phyloP scores from a whole-genome alignment of 2,329 filamentous ascomycete genomes.

The Gyromitra esculenta region DNA sequence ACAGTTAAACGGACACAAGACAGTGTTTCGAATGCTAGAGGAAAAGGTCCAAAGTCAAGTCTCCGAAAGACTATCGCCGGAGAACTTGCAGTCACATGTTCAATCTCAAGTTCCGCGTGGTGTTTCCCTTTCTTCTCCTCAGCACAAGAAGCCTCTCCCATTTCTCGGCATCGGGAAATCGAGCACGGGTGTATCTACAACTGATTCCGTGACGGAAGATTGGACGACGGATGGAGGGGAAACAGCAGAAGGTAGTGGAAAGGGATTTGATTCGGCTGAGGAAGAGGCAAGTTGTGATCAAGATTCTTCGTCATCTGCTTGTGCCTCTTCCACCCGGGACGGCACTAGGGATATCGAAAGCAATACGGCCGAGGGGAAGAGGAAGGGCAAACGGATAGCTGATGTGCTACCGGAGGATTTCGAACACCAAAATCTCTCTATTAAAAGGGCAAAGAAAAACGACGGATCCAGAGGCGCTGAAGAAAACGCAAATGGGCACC shows the following conservation, averaged over 20 bases:
- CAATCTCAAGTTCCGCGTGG: too few species aligned
- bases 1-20: background rate
- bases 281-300: background rate
- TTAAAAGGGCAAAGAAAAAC: background rate
- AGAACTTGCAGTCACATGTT: too few species aligned
- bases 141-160: too few species aligned
- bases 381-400: background rate
- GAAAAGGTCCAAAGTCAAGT: background rate
- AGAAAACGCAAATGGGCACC: background rate
- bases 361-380: background rate
- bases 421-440: background rate
- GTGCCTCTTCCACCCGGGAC: background rate
- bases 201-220: too few species aligned
- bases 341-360: background rate
- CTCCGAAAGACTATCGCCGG: too few species aligned
- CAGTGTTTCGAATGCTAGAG: slow-evolving; percentile 8
- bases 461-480: background rate
- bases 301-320: background rate
- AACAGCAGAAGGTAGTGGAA: too few species aligned
- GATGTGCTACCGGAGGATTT: background rate
- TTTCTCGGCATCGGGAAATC: too few species aligned
- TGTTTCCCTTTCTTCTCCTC: too few species aligned
- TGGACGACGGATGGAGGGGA: too few species aligned
- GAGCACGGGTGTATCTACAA: too few species aligned
- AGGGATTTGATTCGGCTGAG: too few species aligned